A percentile compares a stretch with the other conserved stretches of the same genome.
These are phyloP conservation scores for Pyrus bretschneideri DNA, from an alignment of 306 rosid genomes.

Conservation along the genomic window DNA sequence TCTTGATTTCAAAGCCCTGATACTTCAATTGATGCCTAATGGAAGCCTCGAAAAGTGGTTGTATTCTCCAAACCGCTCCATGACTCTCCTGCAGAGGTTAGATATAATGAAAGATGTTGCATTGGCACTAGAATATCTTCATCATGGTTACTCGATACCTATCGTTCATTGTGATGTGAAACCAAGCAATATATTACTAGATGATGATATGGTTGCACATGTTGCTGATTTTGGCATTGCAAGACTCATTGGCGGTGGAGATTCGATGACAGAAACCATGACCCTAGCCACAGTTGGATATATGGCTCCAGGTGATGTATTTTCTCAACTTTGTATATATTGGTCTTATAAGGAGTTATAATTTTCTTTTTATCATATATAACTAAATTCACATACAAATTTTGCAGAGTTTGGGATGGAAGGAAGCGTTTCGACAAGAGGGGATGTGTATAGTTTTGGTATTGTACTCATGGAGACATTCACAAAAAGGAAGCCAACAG, in stretches of 20 bases:
- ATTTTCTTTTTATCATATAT: neutral
- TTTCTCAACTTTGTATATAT: neutral
- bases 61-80: neutral
- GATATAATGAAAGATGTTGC: neutral
- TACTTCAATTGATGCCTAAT: neutral
- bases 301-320: neutral
- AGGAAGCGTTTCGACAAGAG: neutral
- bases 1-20: neutral
- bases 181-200: too few species aligned
- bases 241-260: too few species aligned
- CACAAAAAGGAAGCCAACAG: neutral
- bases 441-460: neutral
- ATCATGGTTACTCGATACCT: neutral
- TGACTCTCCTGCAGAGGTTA: neutral
- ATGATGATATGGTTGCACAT: too few species aligned
- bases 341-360: neutral
- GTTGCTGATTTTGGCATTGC: too few species aligned
- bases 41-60: neutral
- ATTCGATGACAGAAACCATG: too few species aligned
- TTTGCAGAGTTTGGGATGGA: neutral
- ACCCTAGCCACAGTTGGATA: too few species aligned
- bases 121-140: neutral
- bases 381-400: neutral
- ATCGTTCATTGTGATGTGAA: too few species aligned
- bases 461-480: neutral